Conservation (phyloP, 441 rosid genomes). For the Mallotus japonicus region DNA sequence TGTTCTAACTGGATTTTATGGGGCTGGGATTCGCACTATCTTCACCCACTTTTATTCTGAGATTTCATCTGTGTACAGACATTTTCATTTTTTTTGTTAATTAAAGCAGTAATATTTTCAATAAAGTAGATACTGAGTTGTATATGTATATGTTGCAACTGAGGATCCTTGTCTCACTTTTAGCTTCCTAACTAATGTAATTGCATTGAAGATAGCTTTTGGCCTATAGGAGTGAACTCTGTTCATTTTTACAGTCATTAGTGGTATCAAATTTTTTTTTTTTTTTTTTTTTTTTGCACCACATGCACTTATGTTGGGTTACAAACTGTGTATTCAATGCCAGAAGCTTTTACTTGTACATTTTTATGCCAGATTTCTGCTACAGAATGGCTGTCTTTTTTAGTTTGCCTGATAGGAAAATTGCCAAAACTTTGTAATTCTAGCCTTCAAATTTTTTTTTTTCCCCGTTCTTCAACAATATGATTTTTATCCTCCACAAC, state of each 20-base stretch:
- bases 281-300: not conserved
- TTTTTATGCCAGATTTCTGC: not conserved
- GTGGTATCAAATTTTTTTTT: not conserved
- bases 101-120: not conserved
- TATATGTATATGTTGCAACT: not conserved
- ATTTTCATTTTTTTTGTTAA: not conserved
- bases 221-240: not conserved
- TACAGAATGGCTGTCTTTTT: not conserved
- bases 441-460: not conserved
- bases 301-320: not conserved
- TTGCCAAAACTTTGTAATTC: not conserved
- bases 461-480: too few species aligned
- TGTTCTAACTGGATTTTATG: slow-evolving; percentile 20
- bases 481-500: too few species aligned
- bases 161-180: not conserved
- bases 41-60: not conserved
- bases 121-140: not conserved
- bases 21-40: slow-evolving; percentile 15
- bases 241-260: not conserved
- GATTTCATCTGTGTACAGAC: not conserved
- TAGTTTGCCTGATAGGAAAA: not conserved
- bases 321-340: not conserved
- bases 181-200: not conserved
- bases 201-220: not conserved
- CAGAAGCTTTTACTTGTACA: not conserved